Base-by-base conservation (phyloP, 2,329 filamentous ascomycete genomes). In the Colletotrichum filicis region DNA sequence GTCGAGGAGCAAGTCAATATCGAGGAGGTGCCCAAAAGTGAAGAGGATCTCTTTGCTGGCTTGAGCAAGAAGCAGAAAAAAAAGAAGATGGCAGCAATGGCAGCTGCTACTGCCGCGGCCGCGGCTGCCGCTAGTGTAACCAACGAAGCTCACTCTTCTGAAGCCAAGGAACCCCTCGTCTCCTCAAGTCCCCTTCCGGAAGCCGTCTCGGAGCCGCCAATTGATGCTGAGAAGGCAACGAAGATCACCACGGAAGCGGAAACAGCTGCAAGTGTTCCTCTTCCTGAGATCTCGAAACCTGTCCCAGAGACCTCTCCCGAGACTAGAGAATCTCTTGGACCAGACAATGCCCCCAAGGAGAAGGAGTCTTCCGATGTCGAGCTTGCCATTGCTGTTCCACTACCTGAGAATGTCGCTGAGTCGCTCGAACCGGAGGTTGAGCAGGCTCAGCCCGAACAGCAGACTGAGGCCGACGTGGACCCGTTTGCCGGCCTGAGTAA, bases 401-500 rank as follows among this genome's bases (percentile, higher is more conserved):
- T 42, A 19, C 37, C 37, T 42, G 37, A 19, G 5, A 2, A 28
- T 16, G 11, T 14, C 7, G n/a, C n/a, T 4, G 42, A 22, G 42
- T 22, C 42, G 3, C 19, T 9, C 37, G 53, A 56, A 16, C 22
- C n/a, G 22, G 22, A 56, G 53, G 2, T 16, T 28, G 53, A 56
- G 11, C 42, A 49, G 19, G 42, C 19, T 8, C 7, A 49, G 19
- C 19, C 19, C 7, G 19, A 22, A 22, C 16, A 49, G 42, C 16
- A 56, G n/a, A 12, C 71, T 12, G 67, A 75, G 55, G 75, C 74
- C 26, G 76, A 78, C 26, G 75, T 77, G 7, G 71, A 65, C n/a
- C 26, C 63, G 16, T 58, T 75, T 28, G 62, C 55, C 4, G 55
- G 55, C 19, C 11, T 42, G 19, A 56, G 52, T 32, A 57, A 32